Evolutionary conservation across 1,139 yeast species (phyloP).

Genomic region (Scheffersomyces titani): DNA sequence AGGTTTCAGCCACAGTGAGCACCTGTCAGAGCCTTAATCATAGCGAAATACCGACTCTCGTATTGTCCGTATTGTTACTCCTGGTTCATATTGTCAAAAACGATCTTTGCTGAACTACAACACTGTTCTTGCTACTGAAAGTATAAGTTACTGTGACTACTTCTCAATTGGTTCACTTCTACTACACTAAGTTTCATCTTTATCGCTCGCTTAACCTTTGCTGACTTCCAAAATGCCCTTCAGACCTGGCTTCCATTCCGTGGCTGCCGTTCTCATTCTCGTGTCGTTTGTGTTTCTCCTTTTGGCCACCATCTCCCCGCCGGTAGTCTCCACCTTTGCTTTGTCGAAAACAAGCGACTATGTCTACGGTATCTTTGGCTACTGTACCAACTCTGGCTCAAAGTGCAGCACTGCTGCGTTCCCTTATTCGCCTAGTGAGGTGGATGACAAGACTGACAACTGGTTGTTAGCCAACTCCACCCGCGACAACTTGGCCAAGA

Average conservation of each 20-base stretch:
- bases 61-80: no score
- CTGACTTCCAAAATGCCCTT: constrained; percentile 13
- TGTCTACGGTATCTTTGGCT: constrained; percentile 86
- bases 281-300: constrained; percentile 48
- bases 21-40: no score
- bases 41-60: no score
- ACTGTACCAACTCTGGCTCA: constrained; percentile 47
- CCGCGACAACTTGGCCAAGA: constrained; percentile 65
- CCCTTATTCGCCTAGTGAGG: constrained; percentile 29
- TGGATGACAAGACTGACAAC: constrained; percentile 17
- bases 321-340: constrained; percentile 39
- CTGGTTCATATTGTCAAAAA: no score
- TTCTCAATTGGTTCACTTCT: no score
- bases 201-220: neutral
- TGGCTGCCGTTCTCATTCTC: constrained; percentile 30
- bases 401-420: constrained; percentile 33
- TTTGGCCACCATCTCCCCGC: constrained; percentile 52
- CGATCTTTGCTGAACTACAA: no score
- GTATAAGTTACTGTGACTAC: no score
- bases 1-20: neutral
- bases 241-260: constrained; percentile 28
- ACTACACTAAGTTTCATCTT: no score
- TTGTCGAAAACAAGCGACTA: constrained; percentile 41
- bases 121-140: no score
- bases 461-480: constrained; percentile 47